These are phyloP conservation scores for Penicillium sp. DNA, from an alignment of 2,329 filamentous ascomycete genomes.

Conservation along the genomic window DNA sequence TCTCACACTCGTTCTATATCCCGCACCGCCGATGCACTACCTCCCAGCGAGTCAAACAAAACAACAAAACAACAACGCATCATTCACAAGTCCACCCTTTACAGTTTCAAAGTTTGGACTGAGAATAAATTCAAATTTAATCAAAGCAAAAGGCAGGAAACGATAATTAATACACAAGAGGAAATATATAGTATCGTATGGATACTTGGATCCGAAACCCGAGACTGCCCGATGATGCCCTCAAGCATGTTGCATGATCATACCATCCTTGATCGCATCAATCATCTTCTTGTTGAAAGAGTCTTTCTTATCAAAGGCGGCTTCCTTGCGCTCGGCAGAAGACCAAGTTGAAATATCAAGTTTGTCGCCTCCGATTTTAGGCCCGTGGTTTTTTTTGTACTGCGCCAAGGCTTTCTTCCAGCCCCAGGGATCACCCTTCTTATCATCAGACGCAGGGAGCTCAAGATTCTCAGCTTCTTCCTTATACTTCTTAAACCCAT, in stretches of 20 bases:
- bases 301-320: conserved; percentile 37
- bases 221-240: not conserved
- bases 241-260: conserved; percentile 24
- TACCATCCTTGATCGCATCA: conserved; percentile 39
- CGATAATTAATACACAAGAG: too few relatives aligned
- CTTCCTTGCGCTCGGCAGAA: conserved; percentile 34
- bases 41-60: too few relatives aligned
- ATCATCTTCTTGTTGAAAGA: conserved; percentile 35
- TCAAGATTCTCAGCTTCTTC: conserved; percentile 8
- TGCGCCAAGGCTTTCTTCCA: not conserved
- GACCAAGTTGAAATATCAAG: conserved; percentile 40
- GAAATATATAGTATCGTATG: too few relatives aligned
- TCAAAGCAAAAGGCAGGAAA: too few relatives aligned
- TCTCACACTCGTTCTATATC: too few relatives aligned
- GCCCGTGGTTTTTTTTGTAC: not conserved
- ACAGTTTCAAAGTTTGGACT: too few relatives aligned
- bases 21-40: too few relatives aligned
- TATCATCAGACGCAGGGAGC: conserved; percentile 22
- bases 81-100: too few relatives aligned
- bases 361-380: conserved; percentile 38
- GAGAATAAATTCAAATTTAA: too few relatives aligned
- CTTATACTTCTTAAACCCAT: conserved; percentile 15
- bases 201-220: not conserved
- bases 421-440: conserved; percentile 8
- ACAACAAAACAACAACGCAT: too few relatives aligned